Base-by-base conservation (phyloP, 192 early-diverging fungal genomes). In the Borealophlyctis nickersoniae region DNA sequence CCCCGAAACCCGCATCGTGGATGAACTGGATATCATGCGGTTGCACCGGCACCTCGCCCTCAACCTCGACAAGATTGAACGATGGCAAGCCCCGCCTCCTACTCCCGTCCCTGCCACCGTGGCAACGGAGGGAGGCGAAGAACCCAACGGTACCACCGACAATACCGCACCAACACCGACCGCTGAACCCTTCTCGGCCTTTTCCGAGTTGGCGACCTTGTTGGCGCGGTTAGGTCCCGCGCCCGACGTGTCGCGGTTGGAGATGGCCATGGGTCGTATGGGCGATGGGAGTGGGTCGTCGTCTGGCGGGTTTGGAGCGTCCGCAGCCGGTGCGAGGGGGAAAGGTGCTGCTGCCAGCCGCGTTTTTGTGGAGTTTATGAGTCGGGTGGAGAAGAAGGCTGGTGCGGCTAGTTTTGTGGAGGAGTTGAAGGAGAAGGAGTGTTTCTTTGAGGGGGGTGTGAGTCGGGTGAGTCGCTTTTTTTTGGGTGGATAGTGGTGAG, bases 171-270 rank as follows among this genome's bases (percentile, higher is more conserved):
- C 62, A 13, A 24, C 28, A 35, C 59, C 29, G 56, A 32, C 13
- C 56, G 29, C 51, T 62, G 58, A 14, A 9, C n/a, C n/a, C n/a
- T n/a, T n/a, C n/a, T 7, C 39, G 7, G 66, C 83, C 23, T 91
- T 91, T 70, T 87, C 88, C 48, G 89, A 88, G 50, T 80, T 98
- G 1, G 91, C 91, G 3, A 90, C 86, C 49, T 67, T 98, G 27
- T 70, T 98, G 53, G 87, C 90, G 19, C 90, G 91, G 62, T 77
- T 98, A 9, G 95, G 94, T n/a, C 87, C 91, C 39, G 88, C 90
- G 4, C 84, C 92, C 9, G 89, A 93, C 26, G 73, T 71, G n/a
- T 60, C 75, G 22, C 76, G 78, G 36, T 26, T 73, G 9, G 32
- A 45, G 39, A 45, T 45, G 39, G 39, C 39, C 9, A 45, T 45